A percentile compares a stretch with the other conserved stretches of the same genome.
Conservation (phyloP, 148 eudicot genomes). For the Linanthus parryae region DNA sequence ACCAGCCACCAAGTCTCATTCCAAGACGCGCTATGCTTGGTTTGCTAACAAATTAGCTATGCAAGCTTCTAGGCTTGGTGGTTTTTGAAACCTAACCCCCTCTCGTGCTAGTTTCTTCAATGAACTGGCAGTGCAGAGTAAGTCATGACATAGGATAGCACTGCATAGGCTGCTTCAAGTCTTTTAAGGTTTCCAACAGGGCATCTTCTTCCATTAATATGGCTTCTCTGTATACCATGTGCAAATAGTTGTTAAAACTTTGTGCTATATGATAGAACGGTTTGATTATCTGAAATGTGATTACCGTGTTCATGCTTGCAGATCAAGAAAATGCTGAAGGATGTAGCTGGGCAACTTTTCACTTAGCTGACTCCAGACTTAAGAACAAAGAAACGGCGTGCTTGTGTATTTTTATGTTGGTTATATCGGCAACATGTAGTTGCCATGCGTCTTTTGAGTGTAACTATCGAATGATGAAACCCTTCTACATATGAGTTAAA, state of each 20-base stretch:
- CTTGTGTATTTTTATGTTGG: background rate
- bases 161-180: background rate
- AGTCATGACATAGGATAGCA: too few species aligned
- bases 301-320: slow-evolving; percentile 12
- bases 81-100: too few species aligned
- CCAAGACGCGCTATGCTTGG: too few species aligned
- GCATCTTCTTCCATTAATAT: background rate
- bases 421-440: slow-evolving; percentile 20
- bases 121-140: too few species aligned
- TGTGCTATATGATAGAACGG: background rate
- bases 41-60: too few species aligned
- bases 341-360: slow-evolving; percentile 36
- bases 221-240: background rate
- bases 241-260: background rate
- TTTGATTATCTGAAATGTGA: background rate
- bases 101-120: too few species aligned
- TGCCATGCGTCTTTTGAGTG: too few species aligned
- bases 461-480: too few species aligned
- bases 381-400: too few species aligned
- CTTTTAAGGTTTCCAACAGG: background rate
- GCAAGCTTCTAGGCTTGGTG: too few species aligned
- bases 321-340: slow-evolving; percentile 42
- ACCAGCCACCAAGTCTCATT: too few species aligned
- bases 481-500: too few species aligned
- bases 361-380: slow-evolving; percentile 6